Conservation (phyloP, 2,329 filamentous ascomycete species). For the Diaporthe sp. region DNA sequence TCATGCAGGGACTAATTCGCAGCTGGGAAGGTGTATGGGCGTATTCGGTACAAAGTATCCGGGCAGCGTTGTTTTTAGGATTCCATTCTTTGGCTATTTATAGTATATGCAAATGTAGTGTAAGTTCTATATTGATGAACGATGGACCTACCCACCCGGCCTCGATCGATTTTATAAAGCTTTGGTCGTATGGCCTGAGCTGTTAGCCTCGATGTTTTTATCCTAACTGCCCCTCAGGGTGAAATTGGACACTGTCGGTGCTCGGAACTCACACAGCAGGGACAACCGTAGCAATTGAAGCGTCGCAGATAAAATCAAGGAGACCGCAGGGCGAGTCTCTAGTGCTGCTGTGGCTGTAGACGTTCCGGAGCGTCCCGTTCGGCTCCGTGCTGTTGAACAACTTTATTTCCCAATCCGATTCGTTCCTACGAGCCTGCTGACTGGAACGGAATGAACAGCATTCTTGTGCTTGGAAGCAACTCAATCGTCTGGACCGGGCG, state of each 20-base stretch:
- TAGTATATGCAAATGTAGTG: not conserved
- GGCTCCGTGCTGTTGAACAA: too few relatives aligned
- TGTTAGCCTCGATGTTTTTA: too few relatives aligned
- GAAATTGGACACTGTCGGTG: not conserved
- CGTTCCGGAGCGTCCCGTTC: conserved; percentile 62
- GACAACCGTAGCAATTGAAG: too few relatives aligned
- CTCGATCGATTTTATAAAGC: not conserved
- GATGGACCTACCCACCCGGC: not conserved
- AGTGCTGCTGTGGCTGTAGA: conserved; percentile 67
- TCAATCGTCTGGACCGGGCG: too few relatives aligned
- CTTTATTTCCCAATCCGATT: too few relatives aligned
- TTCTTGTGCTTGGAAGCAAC: conserved; percentile 57
- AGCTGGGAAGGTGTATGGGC: not conserved
- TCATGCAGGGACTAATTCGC: too few relatives aligned
- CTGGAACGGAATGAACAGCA: too few relatives aligned
- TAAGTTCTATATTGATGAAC: not conserved
- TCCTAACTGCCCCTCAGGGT: not conserved
- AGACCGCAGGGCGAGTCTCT: too few relatives aligned
- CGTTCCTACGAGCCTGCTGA: too few relatives aligned
- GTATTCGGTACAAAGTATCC: not conserved
- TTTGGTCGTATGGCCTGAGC: not conserved
- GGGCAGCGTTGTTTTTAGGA: not conserved
- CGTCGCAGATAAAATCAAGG: too few relatives aligned
- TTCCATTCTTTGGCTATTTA: not conserved
- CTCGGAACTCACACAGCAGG: not conserved